Evolutionary conservation across 495 filamentous ascomycete genomes (phyloP).

Genomic region (Beverwykella pulmonaria): DNA sequence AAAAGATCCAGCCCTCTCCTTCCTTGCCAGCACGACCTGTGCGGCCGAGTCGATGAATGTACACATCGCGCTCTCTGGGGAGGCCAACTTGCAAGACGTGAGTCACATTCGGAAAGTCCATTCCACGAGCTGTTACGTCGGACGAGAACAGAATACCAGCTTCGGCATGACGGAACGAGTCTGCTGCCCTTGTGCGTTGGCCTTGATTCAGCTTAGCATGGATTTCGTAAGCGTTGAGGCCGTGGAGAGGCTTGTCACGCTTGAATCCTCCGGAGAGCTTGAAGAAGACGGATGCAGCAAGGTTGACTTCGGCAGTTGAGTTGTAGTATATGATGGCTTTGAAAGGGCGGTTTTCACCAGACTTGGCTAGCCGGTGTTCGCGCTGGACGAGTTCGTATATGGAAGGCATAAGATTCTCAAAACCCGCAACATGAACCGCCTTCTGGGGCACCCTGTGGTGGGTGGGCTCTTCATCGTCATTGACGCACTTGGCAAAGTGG

Average conservation of each 20-base stretch:
- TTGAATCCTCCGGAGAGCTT: conserved; percentile 48
- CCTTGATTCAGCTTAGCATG: conserved; percentile 77
- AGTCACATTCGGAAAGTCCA: conserved; percentile 95
- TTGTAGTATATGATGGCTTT: conserved; percentile 93
- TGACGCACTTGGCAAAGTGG: conserved; percentile 81
- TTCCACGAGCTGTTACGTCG: conserved; percentile 92
- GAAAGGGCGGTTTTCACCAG: conserved; percentile 63
- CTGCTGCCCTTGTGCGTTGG: conserved; percentile 65
- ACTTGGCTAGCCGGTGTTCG: conserved; percentile 49
- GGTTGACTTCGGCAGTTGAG: conserved; percentile 68
- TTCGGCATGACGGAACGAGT: conserved; percentile 64
- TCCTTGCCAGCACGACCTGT: conserved; percentile 70
- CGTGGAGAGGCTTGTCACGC: conserved; percentile 34
- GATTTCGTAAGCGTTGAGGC: conserved; percentile 66
- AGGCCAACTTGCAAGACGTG: conserved; percentile 84
- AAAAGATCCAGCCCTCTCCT: conserved; percentile 79
- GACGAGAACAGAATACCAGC: conserved; percentile 83
- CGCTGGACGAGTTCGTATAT: conserved; percentile 72
- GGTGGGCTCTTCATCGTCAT: conserved; percentile 76
- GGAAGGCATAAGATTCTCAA: conserved; percentile 76
- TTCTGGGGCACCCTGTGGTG: conserved; percentile 83
- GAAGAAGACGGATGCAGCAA: conserved; percentile 64
- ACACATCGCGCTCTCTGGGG: conserved; percentile 72
- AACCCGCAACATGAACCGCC: conserved; percentile 62
- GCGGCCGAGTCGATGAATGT: conserved; percentile 86